Evolutionary conservation across 176 grass and related monocot genomes (phyloP).

Genomic region (Lolium rigidum): DNA sequence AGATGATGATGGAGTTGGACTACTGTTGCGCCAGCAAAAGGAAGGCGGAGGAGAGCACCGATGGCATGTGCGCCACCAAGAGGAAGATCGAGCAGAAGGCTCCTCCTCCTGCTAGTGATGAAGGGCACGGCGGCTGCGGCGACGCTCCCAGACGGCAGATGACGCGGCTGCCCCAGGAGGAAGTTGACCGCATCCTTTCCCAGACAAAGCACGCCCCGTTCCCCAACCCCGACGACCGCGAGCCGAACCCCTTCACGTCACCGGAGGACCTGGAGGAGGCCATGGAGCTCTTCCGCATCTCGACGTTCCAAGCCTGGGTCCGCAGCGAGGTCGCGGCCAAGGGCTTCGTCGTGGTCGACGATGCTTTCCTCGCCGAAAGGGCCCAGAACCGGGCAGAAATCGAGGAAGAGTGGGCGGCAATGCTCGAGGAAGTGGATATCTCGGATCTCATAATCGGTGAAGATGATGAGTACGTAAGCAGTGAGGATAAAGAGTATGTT

Average conservation of each 20-base stretch:
- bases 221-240: neutral
- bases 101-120: neutral
- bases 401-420: neutral
- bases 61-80: neutral
- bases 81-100: neutral
- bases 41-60: neutral
- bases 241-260: neutral
- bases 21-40: neutral
- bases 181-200: neutral
- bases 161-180: neutral
- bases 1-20: neutral
- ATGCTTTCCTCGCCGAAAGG: neutral
- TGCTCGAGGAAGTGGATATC: neutral
- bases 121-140: neutral
- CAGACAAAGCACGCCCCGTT: neutral
- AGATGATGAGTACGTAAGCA: neutral
- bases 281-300: neutral
- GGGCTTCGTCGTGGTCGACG: neutral
- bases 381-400: neutral
- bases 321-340: neutral
- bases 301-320: neutral
- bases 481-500: neutral
- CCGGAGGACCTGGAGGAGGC: neutral
- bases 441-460: neutral
- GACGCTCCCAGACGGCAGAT: neutral